A percentile compares a stretch with the other conserved stretches of the same genome.
Evolutionary conservation across 1,139 yeast species (phyloP).

Genomic region (Sugiyamaella castrensis): DNA sequence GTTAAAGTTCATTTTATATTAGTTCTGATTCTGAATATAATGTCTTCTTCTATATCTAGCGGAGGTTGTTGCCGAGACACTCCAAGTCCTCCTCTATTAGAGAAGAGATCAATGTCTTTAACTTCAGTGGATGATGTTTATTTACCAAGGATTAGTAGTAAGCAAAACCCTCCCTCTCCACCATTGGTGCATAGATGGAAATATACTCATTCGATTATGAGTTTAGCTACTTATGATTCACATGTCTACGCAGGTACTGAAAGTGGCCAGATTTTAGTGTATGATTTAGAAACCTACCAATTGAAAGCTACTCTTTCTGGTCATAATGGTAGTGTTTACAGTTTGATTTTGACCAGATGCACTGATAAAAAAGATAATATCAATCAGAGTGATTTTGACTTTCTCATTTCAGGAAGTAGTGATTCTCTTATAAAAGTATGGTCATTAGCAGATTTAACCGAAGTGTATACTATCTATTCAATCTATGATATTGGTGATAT

Average conservation of each 20-base stretch:
- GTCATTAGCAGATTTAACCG: slow-evolving; percentile 47
- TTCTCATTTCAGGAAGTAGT: slow-evolving; percentile 80
- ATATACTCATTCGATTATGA: slow-evolving; percentile 68
- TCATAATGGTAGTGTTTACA: slow-evolving; percentile 71
- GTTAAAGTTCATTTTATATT: neutral
- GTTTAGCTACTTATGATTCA: slow-evolving; percentile 63
- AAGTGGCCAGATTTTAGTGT: slow-evolving; percentile 73
- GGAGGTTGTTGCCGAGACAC: slow-evolving; percentile 25
- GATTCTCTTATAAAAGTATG: slow-evolving; percentile 88
- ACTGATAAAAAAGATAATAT: neutral
- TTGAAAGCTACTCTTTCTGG: slow-evolving; percentile 47
- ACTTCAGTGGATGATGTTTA: slow-evolving; percentile 10
- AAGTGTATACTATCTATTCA: slow-evolving; percentile 70
- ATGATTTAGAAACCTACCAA: slow-evolving; percentile 64
- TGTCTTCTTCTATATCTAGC: neutral
- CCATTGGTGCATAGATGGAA: slow-evolving; percentile 69
- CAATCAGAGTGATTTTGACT: slow-evolving; percentile 47
- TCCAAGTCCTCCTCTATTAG: slow-evolving; percentile 18
- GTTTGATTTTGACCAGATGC: slow-evolving; percentile 50
- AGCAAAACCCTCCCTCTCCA: slow-evolving; percentile 18
- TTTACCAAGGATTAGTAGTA: slow-evolving; percentile 9
- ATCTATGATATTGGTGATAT: slow-evolving; percentile 90
- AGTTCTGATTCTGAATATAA: neutral
- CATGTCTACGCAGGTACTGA: slow-evolving; percentile 90
- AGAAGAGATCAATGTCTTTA: slow-evolving; percentile 3